These are phyloP conservation scores for Penicillium argentinense DNA, from an alignment of 495 filamentous ascomycete genomes.

Conservation along the genomic window DNA sequence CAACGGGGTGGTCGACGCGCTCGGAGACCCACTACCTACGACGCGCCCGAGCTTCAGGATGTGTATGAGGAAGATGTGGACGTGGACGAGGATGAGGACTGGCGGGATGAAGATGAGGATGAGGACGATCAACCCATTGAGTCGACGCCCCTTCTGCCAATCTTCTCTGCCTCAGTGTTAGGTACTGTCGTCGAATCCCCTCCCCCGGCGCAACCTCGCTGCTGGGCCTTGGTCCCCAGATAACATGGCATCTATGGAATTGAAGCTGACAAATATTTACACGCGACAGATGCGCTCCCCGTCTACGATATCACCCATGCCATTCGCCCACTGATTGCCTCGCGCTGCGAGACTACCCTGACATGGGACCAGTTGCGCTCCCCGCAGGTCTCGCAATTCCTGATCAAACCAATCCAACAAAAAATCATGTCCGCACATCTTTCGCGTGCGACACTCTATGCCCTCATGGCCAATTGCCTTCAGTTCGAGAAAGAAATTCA, in stretches of 20 bases:
- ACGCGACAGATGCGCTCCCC: constrained; percentile 63
- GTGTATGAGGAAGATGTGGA: constrained; percentile 32
- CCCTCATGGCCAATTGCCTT: constrained; percentile 86
- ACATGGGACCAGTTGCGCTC: constrained; percentile 96
- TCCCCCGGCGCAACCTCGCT: not conserved
- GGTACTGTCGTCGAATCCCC: constrained; percentile 46
- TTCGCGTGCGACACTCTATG: constrained; percentile 81
- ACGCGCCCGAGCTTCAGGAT: constrained; percentile 35
- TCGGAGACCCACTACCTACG: constrained; percentile 10
- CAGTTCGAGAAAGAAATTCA: constrained; percentile 89
- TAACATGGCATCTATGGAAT: not conserved
- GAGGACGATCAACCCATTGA: constrained; percentile 59
- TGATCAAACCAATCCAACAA: constrained; percentile 88
- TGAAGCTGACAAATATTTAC: not conserved
- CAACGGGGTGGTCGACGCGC: constrained; percentile 12
- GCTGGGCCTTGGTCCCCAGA: not conserved
- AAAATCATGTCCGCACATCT: constrained; percentile 78
- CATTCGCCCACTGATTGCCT: constrained; percentile 76
- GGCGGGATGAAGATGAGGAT: constrained; percentile 48
- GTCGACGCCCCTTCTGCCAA: constrained; percentile 67
- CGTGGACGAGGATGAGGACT: constrained; percentile 36
- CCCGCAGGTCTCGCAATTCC: constrained; percentile 91
- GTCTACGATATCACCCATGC: constrained; percentile 89
- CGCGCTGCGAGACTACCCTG: constrained; percentile 84
- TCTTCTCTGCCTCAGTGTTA: constrained; percentile 79